Evolutionary conservation across 805 yeast genomes (phyloP).

Genomic region (Candida krabiensis): DNA sequence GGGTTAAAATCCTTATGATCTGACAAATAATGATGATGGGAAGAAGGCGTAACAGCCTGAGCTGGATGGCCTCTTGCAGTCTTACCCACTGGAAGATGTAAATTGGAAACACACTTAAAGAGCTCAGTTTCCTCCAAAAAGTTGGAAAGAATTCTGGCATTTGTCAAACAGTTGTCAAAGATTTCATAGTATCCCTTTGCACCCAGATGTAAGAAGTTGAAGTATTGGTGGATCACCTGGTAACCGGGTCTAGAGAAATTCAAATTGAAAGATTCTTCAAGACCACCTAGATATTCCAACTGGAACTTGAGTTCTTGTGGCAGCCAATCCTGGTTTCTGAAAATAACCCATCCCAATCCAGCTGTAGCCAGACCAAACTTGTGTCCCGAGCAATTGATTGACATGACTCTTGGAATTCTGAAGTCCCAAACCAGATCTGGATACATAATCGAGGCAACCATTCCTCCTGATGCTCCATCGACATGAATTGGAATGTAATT

Average conservation of each 20-base stretch:
- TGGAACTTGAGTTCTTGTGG: conserved; percentile 76
- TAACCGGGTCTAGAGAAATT: conserved; percentile 92
- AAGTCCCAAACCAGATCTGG: conserved; percentile 87
- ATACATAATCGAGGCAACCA: conserved; percentile 80
- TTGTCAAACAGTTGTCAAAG: conserved; percentile 62
- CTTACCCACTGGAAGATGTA: conserved; percentile 60
- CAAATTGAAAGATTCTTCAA: conserved; percentile 81
- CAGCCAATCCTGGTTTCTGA: conserved; percentile 64
- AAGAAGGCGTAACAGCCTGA: conserved; percentile 15
- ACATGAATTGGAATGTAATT: conserved; percentile 79
- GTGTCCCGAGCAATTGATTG: conserved; percentile 90
- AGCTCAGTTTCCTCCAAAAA: conserved; percentile 64
- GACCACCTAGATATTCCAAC: conserved; percentile 82
- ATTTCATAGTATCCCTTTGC: conserved; percentile 64
- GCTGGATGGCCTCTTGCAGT: conserved; percentile 28
- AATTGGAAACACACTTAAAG: conserved; percentile 73
- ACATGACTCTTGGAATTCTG: conserved; percentile 68
- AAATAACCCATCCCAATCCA: conserved; percentile 90
- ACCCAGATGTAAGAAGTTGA: conserved; percentile 72
- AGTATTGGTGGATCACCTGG: conserved; percentile 88
- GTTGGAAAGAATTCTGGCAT: conserved; percentile 67
- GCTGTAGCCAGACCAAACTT: conserved; percentile 89
- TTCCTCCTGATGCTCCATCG: conserved; percentile 92
- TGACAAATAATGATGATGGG: conserved; percentile 10
- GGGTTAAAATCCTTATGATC: conserved; percentile 54